A percentile compares a stretch with the other conserved stretches of the same genome.
Evolutionary conservation across 2,329 filamentous ascomycete genomes (phyloP).

Genomic region (Botrytis tulipae): DNA sequence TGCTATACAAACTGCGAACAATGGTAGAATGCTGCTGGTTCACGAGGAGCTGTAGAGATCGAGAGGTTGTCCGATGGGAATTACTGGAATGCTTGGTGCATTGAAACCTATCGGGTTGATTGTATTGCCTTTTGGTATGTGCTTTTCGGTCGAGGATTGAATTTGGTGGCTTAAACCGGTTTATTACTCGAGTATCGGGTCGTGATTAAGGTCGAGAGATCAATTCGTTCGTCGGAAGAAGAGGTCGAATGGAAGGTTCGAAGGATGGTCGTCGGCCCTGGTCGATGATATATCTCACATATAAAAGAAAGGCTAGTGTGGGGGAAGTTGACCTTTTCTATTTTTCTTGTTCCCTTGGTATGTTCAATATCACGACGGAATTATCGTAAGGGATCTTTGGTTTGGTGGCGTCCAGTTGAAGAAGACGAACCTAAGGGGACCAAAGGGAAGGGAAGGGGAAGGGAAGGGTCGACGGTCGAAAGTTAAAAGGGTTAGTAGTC

Average conservation of each 20-base stretch:
- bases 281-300: slow-evolving; percentile 9
- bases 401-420: slow-evolving; percentile 7
- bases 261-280: slow-evolving; percentile 10
- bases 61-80: slow-evolving; percentile 13
- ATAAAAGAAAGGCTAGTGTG: slow-evolving; percentile 2
- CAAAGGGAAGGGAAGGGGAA: neutral
- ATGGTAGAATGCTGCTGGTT: slow-evolving; percentile 7
- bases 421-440: neutral
- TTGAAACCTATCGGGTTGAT: slow-evolving; percentile 4
- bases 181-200: neutral
- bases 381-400: neutral
- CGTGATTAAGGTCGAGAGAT: slow-evolving; percentile 9
- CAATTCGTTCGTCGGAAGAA: neutral
- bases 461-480: neutral
- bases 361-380: neutral
- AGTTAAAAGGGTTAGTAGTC: neutral
- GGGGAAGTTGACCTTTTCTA: slow-evolving; percentile 5
- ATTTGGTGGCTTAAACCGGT: neutral
- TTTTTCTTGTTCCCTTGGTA: neutral
- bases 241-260: neutral
- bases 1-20: slow-evolving; percentile 16
- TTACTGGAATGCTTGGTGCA: slow-evolving; percentile 22
- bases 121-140: neutral
- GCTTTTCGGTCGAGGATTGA: neutral
- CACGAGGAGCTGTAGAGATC: neutral